Percentiles rank a stretch among this genome's conserved stretches.
phyloP scores from a whole-genome alignment of 371 early-diverging fungal genomes.

The Syncephalastrum monosporum region DNA sequence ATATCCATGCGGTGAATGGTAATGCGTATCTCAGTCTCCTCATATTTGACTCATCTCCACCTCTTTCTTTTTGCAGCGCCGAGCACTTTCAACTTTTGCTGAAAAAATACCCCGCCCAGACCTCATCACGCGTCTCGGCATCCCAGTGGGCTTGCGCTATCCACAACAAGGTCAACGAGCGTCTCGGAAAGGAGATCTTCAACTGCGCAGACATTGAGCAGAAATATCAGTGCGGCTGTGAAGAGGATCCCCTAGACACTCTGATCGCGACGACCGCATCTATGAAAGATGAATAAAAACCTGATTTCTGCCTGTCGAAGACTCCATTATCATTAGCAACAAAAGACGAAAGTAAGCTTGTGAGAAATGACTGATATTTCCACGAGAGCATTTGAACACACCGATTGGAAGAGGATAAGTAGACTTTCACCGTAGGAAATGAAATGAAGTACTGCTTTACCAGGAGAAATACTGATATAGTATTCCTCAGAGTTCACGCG shows the following conservation, averaged over 20 bases:
- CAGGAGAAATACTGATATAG: too few relatives aligned
- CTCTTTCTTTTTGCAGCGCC: constrained; percentile 56
- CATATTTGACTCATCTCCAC: too few relatives aligned
- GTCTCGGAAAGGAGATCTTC: constrained; percentile 85
- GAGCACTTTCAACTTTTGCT: constrained; percentile 83
- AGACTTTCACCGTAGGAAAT: too few relatives aligned
- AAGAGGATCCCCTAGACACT: constrained; percentile 20
- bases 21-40: constrained; percentile 15
- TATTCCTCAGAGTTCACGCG: too few relatives aligned
- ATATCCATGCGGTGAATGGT: constrained; percentile 99
- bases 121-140: constrained; percentile 69
- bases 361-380: too few relatives aligned
- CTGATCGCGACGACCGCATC: too few relatives aligned
- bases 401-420: too few relatives aligned
- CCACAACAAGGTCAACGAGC: constrained; percentile 96
- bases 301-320: not conserved
- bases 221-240: constrained; percentile 92
- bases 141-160: constrained; percentile 93
- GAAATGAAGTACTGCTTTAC: too few relatives aligned
- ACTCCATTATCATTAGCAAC: not conserved
- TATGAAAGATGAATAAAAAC: not conserved
- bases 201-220: constrained; percentile 87
- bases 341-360: not conserved
- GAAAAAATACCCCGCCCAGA: constrained; percentile 84
- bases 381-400: too few relatives aligned